Percentiles rank a stretch among this genome's conserved stretches.
phyloP scores from a whole-genome alignment of 23 red algal genomes.

The Agarophyton chilense region DNA sequence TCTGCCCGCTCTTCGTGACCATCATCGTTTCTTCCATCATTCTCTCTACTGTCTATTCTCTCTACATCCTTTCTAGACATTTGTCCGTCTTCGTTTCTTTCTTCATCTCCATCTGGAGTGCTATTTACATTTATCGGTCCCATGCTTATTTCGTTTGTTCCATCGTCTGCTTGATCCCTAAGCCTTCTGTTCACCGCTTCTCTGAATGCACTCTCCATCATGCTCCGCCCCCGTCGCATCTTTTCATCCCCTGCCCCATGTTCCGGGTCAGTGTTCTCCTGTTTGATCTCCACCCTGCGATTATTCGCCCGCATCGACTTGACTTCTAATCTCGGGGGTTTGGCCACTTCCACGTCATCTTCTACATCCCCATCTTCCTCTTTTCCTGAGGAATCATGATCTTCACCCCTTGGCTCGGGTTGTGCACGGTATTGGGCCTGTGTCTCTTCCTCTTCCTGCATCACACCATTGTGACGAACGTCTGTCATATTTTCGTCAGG shows the following conservation, averaged over 20 bases:
- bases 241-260: background rate
- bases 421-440: background rate
- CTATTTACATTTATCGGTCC: background rate
- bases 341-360: background rate
- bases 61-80: background rate
- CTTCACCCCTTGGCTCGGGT: background rate
- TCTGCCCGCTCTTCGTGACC: background rate
- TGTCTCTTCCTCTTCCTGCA: background rate
- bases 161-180: conserved; percentile 1
- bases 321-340: background rate
- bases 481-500: conserved; percentile 6
- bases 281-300: background rate
- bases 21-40: background rate
- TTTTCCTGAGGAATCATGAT: background rate
- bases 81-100: background rate
- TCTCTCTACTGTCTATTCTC: background rate
- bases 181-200: conserved; percentile 5
- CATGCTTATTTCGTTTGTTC: background rate
- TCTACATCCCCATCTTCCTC: background rate
- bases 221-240: background rate
- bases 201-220: conserved; percentile 9
- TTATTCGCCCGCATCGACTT: background rate
- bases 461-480: background rate
- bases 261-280: background rate
- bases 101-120: background rate